Evolutionary conservation across 805 yeast species (phyloP).

Genomic region (Diddensiella santjacobensis): DNA sequence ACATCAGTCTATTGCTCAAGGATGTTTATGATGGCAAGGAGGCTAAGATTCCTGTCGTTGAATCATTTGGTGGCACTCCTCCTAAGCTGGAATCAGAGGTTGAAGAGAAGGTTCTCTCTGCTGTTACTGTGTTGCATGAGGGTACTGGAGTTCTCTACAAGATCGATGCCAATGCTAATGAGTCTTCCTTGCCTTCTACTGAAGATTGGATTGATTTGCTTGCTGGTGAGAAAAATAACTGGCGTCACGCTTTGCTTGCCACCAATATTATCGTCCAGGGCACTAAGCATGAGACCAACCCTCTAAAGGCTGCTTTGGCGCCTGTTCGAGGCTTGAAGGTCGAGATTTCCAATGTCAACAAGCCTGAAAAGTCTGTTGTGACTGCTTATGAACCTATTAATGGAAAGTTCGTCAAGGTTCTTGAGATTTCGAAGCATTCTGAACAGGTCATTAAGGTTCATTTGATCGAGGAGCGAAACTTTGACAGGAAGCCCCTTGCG

Average conservation of each 20-base stretch:
- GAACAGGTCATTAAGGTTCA: constrained; percentile 58
- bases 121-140: constrained; percentile 24
- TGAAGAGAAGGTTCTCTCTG: constrained; percentile 22
- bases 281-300: constrained; percentile 69
- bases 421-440: constrained; percentile 52
- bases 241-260: constrained; percentile 90
- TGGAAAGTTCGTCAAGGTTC: constrained; percentile 55
- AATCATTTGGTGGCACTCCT: constrained; percentile 74
- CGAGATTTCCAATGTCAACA: constrained; percentile 53
- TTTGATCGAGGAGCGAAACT: constrained; percentile 85
- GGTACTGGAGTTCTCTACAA: constrained; percentile 36
- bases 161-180: constrained; percentile 35
- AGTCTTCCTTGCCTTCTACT: constrained; percentile 36
- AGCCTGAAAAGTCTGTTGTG: constrained; percentile 54
- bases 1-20: constrained; percentile 61
- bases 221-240: constrained; percentile 73
- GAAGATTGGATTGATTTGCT: constrained; percentile 72
- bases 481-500: constrained; percentile 67
- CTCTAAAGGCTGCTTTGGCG: constrained; percentile 72
- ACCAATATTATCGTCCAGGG: constrained; percentile 83
- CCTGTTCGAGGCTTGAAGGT: constrained; percentile 65
- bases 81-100: constrained; percentile 34
- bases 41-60: constrained; percentile 77
- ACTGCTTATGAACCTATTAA: constrained; percentile 66
- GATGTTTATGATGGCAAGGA: constrained; percentile 70